A percentile compares a stretch with the other conserved stretches of the same genome.
Conservation (phyloP, 2,329 filamentous ascomycete genomes). For the Ustulina deusta region DNA sequence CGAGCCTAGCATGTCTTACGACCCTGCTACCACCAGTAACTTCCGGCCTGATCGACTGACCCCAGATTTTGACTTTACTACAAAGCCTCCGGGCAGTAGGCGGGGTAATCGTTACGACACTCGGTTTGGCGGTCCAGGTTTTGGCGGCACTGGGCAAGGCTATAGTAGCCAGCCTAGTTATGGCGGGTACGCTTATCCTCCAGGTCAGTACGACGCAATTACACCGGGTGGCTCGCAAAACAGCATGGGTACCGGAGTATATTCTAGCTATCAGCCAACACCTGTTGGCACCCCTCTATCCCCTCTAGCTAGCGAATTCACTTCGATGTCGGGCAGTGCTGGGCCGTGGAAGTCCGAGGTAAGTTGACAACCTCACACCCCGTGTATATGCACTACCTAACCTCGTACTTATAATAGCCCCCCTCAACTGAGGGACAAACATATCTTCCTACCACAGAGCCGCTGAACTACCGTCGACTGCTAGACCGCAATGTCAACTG, state of each 20-base stretch:
- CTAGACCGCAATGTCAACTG: constrained; percentile 96
- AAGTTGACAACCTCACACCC: constrained; percentile 42
- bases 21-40: constrained; percentile 53
- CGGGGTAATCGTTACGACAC: constrained; percentile 62
- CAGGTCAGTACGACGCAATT: constrained; percentile 54
- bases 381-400: constrained; percentile 37
- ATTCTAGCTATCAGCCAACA: constrained; percentile 46
- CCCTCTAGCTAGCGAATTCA: constrained; percentile 80
- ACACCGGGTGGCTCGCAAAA: constrained; percentile 51
- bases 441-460: constrained; percentile 88
- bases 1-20: constrained; percentile 55
- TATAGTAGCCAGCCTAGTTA: constrained; percentile 52
- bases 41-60: constrained; percentile 61
- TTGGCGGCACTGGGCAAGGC: constrained; percentile 43
- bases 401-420: constrained; percentile 53
- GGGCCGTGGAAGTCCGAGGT: constrained; percentile 69
- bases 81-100: constrained; percentile 58
- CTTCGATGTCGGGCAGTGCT: constrained; percentile 58
- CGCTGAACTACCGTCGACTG: constrained; percentile 94
- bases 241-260: constrained; percentile 52
- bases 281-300: constrained; percentile 71
- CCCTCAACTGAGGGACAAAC: constrained; percentile 72
- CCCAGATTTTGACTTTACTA: constrained; percentile 62
- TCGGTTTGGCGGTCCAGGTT: constrained; percentile 51
- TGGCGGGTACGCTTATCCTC: constrained; percentile 53